Base-by-base conservation (phyloP, 768 basidiomycete genomes). In the Udeniomyces megalosporus region DNA sequence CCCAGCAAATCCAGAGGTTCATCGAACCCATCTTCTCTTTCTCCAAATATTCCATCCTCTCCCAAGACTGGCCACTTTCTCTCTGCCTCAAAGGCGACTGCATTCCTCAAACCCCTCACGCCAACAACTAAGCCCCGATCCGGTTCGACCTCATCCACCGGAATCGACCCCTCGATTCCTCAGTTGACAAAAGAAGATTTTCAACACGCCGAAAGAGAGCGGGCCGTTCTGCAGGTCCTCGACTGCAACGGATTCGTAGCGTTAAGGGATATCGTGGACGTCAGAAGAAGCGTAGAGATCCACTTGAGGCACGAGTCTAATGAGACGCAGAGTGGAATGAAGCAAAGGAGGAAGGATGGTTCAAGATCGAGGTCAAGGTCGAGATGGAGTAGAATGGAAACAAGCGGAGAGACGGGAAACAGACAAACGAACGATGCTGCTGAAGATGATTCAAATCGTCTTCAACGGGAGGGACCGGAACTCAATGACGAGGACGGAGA, bases 261-360 rank as follows among this genome's bases (percentile, higher is more conserved):
- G 69, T 72, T 97, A 66, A 77, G 87, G 66, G 80, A 75, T 65
- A 80, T 97, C 48, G 68, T 81, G 10, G 72, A 75, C 0, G 80
- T 96, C 32, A 76, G 81, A 60, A 77, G 87, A 52, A 82, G 84
- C 46, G 64, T 42, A 17, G 38, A 42, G 38, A 42, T 42, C 17
- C 38, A 42, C 17, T 8, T 42, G 10, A 8, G 38, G 38, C 38
- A 42, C 17, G 38, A 17, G 10, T 42, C 38, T 8, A 42, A 42
- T 42, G 38, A 42, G 38, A 11, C 20, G 38, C 38, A 8, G 38
- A 17, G 17, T 17, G 17, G 17, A 42, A 42, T 8, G 17, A 17
- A 42, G 10, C 38, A 8, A 17, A 42, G 38, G 38, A 8, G 17
- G 38, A 42, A 17, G 38, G 38, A 42, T 42, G 38, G 38, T 8